A percentile compares a stretch with the other conserved stretches of the same genome.
Conservation (phyloP, 2,329 filamentous ascomycete species). For the Amphichorda felina region DNA sequence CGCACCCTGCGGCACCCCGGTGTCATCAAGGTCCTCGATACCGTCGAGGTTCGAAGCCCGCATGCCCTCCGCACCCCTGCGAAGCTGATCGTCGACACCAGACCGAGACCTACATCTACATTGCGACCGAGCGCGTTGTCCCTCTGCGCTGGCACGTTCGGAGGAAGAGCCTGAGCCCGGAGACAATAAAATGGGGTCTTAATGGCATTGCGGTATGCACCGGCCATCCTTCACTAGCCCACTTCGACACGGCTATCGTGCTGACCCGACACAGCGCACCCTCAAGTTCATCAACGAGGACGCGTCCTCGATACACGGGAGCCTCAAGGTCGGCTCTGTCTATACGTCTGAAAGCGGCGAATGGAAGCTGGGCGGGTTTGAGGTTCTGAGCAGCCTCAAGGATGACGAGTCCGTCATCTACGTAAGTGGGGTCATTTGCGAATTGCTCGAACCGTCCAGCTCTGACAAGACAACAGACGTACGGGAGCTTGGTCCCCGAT, state of each 20-base stretch:
- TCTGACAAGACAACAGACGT: constrained; percentile 41
- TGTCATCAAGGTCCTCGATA: constrained; percentile 87
- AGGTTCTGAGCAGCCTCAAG: constrained; percentile 87
- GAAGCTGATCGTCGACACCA: constrained; percentile 23
- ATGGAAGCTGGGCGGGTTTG: constrained; percentile 93
- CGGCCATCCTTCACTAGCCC: background rate
- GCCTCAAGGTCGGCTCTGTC: constrained; percentile 71
- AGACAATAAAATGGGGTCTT: constrained; percentile 95
- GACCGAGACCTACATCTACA: constrained; percentile 92
- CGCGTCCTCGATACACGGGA: constrained; percentile 82
- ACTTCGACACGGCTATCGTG: background rate
- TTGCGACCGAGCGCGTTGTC: constrained; percentile 82
- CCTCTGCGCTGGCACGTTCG: constrained; percentile 86
- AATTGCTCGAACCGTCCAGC: background rate
- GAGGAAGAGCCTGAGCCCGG: constrained; percentile 74
- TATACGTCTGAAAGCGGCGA: constrained; percentile 95
- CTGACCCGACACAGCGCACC: constrained; percentile 52
- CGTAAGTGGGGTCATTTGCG: constrained; percentile 26
- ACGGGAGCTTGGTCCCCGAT: constrained; percentile 79
- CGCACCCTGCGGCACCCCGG: constrained; percentile 89
- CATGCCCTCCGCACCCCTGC: background rate
- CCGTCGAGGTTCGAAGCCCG: constrained; percentile 58
- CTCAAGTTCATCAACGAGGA: constrained; percentile 95
- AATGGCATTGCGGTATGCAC: constrained; percentile 64
- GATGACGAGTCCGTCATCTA: constrained; percentile 93